These are phyloP conservation scores for Bisporella sp. DNA, from an alignment of 2,329 filamentous ascomycete genomes.

Conservation along the genomic window DNA sequence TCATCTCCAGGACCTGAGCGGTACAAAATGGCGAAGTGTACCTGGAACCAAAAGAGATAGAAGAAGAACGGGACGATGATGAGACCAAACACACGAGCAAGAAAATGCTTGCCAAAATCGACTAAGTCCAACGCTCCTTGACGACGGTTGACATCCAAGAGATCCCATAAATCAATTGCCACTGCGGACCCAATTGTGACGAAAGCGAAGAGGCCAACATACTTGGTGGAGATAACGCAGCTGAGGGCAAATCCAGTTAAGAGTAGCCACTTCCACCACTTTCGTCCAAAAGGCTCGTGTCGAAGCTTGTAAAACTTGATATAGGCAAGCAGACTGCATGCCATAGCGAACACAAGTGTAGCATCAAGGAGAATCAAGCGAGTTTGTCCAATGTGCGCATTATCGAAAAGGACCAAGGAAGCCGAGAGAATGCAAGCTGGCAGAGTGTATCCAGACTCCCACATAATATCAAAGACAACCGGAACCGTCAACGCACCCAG, in stretches of 20 bases:
- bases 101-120: constrained; percentile 84
- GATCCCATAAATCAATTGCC: constrained; percentile 87
- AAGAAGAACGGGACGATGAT: constrained; percentile 92
- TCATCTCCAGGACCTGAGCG: constrained; percentile 92
- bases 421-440: constrained; percentile 86
- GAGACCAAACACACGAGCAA: constrained; percentile 75
- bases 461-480: constrained; percentile 97
- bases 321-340: constrained; percentile 86
- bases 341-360: constrained; percentile 92
- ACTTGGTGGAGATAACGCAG: constrained; percentile 98
- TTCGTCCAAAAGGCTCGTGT: constrained; percentile 80
- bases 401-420: constrained; percentile 86
- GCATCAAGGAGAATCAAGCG: constrained; percentile 91
- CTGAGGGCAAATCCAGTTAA: constrained; percentile 90
- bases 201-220: constrained; percentile 94
- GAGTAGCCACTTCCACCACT: constrained; percentile 99
- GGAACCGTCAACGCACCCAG: constrained; percentile 89
- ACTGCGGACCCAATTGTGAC: constrained; percentile 94
- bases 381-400: constrained; percentile 95
- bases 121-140: constrained; percentile 73
- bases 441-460: constrained; percentile 96
- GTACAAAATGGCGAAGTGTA: constrained; percentile 86
- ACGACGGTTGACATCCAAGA: constrained; percentile 81
- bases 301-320: constrained; percentile 97
- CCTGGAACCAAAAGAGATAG: constrained; percentile 99